Conservation (phyloP, 1,284 basidiomycete species). For the Coniferiporia sulphurascens region DNA sequence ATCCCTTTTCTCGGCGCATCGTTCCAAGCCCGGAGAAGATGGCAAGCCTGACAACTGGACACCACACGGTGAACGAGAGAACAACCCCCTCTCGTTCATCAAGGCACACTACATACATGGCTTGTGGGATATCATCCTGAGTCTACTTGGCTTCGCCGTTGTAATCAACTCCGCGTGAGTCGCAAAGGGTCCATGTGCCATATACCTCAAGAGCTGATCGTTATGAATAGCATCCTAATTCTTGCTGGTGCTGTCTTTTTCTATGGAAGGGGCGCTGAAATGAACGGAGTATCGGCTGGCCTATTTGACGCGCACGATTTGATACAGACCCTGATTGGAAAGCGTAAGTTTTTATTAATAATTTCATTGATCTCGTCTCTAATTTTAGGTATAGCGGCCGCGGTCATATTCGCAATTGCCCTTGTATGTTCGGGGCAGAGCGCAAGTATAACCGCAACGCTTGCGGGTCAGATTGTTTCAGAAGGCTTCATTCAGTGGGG, state of each 20-base stretch:
- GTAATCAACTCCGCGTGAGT: slow-evolving; percentile 65
- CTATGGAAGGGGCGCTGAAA: slow-evolving; percentile 39
- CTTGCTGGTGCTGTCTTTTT: slow-evolving; percentile 73
- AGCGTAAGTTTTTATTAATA: slow-evolving; percentile 40
- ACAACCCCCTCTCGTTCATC: slow-evolving; percentile 66
- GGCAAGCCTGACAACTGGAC: slow-evolving; percentile 14
- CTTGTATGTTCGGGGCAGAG: slow-evolving; percentile 87
- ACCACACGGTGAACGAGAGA: slow-evolving; percentile 44
- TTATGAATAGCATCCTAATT: slow-evolving; percentile 53
- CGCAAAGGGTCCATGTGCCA: too few species aligned
- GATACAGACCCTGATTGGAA: slow-evolving; percentile 62
- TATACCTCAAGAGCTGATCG: background rate
- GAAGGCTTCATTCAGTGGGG: slow-evolving; percentile 95
- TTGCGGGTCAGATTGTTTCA: slow-evolving; percentile 89
- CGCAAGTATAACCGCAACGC: slow-evolving; percentile 88
- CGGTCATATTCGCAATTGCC: slow-evolving; percentile 81
- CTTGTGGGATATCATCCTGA: slow-evolving; percentile 59
- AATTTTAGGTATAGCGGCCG: slow-evolving; percentile 48
- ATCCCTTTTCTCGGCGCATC: slow-evolving; percentile 9
- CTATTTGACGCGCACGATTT: slow-evolving; percentile 81
- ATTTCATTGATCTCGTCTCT: background rate
- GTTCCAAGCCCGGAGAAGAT: background rate
- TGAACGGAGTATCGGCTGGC: slow-evolving; percentile 50
- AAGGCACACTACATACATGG: slow-evolving; percentile 76
- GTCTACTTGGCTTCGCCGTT: slow-evolving; percentile 78